Conservation (phyloP, 768 basidiomycete genomes). For the Lactifluus echinatus region DNA sequence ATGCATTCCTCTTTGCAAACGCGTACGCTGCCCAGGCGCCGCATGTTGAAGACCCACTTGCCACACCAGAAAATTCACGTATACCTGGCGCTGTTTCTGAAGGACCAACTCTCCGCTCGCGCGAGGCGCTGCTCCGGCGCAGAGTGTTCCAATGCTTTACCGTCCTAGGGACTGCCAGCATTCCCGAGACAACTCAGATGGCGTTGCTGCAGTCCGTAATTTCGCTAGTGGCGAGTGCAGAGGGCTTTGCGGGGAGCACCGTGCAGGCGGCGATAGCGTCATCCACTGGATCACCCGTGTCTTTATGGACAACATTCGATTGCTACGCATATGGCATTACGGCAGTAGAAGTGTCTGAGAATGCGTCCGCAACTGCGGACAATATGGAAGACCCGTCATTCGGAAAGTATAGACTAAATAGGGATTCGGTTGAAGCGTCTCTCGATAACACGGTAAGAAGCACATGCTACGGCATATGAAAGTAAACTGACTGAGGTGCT, state of each 20-base stretch:
- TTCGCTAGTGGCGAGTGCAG: constrained; percentile 76
- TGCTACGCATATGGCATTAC: constrained; percentile 92
- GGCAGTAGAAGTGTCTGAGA: constrained; percentile 48
- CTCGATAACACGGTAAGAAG: constrained; percentile 66
- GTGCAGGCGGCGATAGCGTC: constrained; percentile 90
- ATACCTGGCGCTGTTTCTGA: constrained; percentile 24
- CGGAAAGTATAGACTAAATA: constrained; percentile 48
- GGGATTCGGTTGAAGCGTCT: constrained; percentile 72
- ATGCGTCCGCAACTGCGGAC: constrained; percentile 28
- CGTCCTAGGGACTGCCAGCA: constrained; percentile 65
- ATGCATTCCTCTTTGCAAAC: constrained; percentile 83
- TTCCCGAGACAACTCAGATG: constrained; percentile 77
- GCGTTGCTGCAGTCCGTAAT: constrained; percentile 75
- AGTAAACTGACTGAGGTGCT: background rate
- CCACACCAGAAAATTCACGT: constrained; percentile 27
- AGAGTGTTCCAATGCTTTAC: constrained; percentile 88
- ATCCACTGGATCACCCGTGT: constrained; percentile 72
- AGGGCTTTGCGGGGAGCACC: constrained; percentile 71
- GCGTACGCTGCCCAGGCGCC: constrained; percentile 58
- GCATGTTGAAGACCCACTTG: constrained; percentile 54
- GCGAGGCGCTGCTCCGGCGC: constrained; percentile 76
- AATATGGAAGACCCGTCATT: constrained; percentile 25
- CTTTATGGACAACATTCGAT: constrained; percentile 80
- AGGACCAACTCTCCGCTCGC: constrained; percentile 56
- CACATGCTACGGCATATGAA: background rate